Conservation (phyloP, 768 basidiomycete genomes). For the Macrolepiota dolichaula region DNA sequence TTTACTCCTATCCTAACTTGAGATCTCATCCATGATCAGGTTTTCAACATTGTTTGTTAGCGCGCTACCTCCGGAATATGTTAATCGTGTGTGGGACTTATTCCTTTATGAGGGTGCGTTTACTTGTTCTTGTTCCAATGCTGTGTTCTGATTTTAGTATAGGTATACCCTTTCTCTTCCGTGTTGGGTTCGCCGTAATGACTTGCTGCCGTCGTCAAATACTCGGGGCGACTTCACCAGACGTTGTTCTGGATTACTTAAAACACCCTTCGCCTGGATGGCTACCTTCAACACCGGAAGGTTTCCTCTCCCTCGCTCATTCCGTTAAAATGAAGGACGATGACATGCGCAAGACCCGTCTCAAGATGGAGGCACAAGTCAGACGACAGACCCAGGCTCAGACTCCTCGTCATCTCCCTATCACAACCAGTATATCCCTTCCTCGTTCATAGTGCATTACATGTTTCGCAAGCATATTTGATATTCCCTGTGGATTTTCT, state of each 20-base stretch:
- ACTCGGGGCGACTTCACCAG: constrained; percentile 46
- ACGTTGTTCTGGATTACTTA: constrained; percentile 46
- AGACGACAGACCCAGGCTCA: constrained; percentile 57
- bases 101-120: constrained; percentile 74
- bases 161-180: constrained; percentile 74
- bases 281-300: constrained; percentile 59
- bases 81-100: constrained; percentile 79
- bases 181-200: constrained; percentile 67
- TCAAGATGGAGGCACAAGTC: constrained; percentile 72
- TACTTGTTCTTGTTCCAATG: not conserved
- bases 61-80: constrained; percentile 57
- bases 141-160: not conserved
- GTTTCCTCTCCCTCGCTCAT: constrained; percentile 57
- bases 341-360: constrained; percentile 69
- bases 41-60: constrained; percentile 72
- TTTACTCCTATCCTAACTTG: not conserved
- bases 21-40: constrained; percentile 34
- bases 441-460: not conserved
- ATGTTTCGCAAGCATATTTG: not conserved
- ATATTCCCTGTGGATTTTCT: not conserved
- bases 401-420: constrained; percentile 22
- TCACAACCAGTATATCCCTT: constrained; percentile 3
- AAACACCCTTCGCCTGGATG: constrained; percentile 45
- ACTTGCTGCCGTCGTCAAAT: constrained; percentile 57
- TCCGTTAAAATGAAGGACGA: constrained; percentile 76